Conservation (phyloP, 2,329 filamentous ascomycete species). For the Endothia cerciana region DNA sequence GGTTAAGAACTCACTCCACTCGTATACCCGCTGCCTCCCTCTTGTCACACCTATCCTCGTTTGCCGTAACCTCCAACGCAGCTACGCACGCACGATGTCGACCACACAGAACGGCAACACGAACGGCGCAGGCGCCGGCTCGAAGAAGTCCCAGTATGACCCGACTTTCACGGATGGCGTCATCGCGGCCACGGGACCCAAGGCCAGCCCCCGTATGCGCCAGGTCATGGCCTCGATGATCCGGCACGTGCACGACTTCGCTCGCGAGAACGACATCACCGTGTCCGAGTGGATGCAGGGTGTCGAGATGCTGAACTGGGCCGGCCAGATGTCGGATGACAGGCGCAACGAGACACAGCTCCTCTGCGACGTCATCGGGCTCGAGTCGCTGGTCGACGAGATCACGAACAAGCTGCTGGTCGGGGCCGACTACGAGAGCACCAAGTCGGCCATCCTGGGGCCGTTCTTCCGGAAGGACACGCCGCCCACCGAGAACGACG, state of each 20-base stretch:
- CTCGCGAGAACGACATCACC: constrained; percentile 77
- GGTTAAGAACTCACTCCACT: not conserved
- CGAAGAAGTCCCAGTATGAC: constrained; percentile 59
- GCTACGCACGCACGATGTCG: constrained; percentile 8
- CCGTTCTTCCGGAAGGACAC: constrained; percentile 82
- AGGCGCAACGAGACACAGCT: constrained; percentile 76
- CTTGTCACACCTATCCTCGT: not conserved
- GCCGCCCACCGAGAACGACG: constrained; percentile 70
- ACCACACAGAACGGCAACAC: constrained; percentile 28
- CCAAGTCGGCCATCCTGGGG: constrained; percentile 78
- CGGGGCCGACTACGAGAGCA: constrained; percentile 54
- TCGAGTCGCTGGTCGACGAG: constrained; percentile 80
- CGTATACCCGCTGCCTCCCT: too few species aligned
- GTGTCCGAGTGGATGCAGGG: constrained; percentile 79
- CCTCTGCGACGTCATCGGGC: constrained; percentile 72
- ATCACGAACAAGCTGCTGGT: constrained; percentile 68
- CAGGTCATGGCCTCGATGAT: constrained; percentile 71
- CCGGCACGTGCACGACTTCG: constrained; percentile 79
- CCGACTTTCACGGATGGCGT: constrained; percentile 77
- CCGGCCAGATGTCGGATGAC: constrained; percentile 70
- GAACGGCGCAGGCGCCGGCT: constrained; percentile 35
- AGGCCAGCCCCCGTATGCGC: constrained; percentile 69
- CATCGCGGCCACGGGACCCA: constrained; percentile 74
- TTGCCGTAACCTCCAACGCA: not conserved
- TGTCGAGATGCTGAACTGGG: constrained; percentile 61